These are phyloP conservation scores for Gaeumannomyces tritici DNA, from an alignment of 2,329 filamentous ascomycete genomes.

Conservation along the genomic window DNA sequence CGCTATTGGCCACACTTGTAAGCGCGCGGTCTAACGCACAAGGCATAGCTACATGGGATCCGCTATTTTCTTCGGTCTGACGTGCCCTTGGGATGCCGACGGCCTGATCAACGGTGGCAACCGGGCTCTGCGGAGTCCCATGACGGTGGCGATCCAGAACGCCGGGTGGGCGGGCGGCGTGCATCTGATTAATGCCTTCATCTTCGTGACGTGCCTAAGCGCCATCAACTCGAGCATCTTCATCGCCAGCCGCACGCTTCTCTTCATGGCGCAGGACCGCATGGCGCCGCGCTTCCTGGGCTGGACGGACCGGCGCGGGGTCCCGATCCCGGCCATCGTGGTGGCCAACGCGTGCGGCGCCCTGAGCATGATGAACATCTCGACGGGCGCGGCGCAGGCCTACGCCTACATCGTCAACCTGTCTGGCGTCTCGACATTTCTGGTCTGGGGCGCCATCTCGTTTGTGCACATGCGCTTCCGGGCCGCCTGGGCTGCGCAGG, in stretches of 20 bases:
- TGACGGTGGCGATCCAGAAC: constrained; percentile 65
- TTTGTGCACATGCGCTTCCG: constrained; percentile 67
- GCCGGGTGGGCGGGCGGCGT: constrained; percentile 66
- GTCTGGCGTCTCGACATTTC: constrained; percentile 59
- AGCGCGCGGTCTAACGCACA: background rate
- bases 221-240: constrained; percentile 71
- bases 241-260: constrained; percentile 63
- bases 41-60: constrained; percentile 47
- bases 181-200: constrained; percentile 70
- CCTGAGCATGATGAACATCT: constrained; percentile 67
- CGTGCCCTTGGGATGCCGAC: constrained; percentile 58
- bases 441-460: constrained; percentile 63
- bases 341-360: constrained; percentile 63
- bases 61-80: constrained; percentile 66
- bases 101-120: constrained; percentile 51
- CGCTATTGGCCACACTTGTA: background rate
- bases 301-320: constrained; percentile 55
- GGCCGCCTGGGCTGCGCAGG: constrained; percentile 49
- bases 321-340: constrained; percentile 51
- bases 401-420: constrained; percentile 64
- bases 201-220: constrained; percentile 62
- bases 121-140: constrained; percentile 59
- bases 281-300: constrained; percentile 64
- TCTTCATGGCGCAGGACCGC: constrained; percentile 65
- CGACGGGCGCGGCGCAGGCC: constrained; percentile 53